A percentile compares a stretch with the other conserved stretches of the same genome.
Evolutionary conservation across 441 rosid species (phyloP).

Genomic region (Adansonia gregorii): DNA sequence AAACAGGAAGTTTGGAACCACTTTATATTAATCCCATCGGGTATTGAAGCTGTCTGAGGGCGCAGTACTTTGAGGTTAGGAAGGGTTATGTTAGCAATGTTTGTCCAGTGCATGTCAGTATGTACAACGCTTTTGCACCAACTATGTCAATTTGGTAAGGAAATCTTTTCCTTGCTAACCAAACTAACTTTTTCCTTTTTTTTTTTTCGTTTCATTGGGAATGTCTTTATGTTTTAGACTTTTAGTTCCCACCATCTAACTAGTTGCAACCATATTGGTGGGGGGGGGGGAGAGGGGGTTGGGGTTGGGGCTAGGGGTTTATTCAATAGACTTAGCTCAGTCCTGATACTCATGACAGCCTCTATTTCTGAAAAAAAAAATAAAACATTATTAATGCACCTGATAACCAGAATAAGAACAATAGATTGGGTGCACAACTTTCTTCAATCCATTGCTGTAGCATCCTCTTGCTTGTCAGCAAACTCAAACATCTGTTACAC

Average conservation of each 20-base stretch:
- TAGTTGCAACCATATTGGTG: neutral
- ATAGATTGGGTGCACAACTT: constrained; percentile 63
- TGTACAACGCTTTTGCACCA: too few relatives aligned
- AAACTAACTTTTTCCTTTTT: neutral
- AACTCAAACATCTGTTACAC: constrained; percentile 54
- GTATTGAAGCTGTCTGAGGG: constrained; percentile 14
- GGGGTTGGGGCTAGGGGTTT: neutral
- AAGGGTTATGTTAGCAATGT: neutral
- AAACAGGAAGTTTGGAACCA: constrained; percentile 25
- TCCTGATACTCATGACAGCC: neutral
- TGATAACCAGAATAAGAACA: constrained; percentile 72
- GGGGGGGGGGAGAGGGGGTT: neutral
- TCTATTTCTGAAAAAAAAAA: too few relatives aligned
- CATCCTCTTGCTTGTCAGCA: constrained; percentile 69
- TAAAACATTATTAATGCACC: constrained; percentile 32
- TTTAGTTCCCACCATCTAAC: neutral
- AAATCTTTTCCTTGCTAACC: neutral
- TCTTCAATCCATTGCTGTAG: constrained; percentile 56
- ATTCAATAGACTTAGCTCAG: too few relatives aligned
- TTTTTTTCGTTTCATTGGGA: neutral
- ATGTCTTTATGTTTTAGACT: neutral
- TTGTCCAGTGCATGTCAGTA: too few relatives aligned
- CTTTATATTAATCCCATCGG: constrained; percentile 30
- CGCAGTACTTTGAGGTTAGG: constrained; percentile 10
- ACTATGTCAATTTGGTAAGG: neutral